These are phyloP conservation scores for Eucalyptus victrix DNA, from an alignment of 345 rosid species.

Conservation along the genomic window DNA sequence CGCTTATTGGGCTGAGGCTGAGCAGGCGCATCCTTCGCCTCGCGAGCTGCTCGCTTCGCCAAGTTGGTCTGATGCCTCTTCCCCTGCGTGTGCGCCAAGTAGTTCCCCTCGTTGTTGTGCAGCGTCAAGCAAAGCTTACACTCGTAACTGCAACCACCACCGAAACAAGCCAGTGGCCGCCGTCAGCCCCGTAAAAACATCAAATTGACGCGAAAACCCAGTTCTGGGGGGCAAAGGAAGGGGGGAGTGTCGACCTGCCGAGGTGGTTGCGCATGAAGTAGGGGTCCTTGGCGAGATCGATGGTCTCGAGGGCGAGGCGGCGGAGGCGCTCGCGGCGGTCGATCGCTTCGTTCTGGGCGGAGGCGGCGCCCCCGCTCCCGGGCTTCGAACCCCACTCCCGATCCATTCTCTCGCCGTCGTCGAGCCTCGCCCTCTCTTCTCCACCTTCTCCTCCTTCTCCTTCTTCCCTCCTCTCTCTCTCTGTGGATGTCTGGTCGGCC, in stretches of 20 bases:
- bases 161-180: neutral
- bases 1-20: conserved; percentile 96
- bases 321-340: conserved; percentile 99
- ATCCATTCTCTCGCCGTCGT: conserved; percentile 33
- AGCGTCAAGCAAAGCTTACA: conserved; percentile 95
- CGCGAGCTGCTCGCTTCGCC: conserved; percentile 96
- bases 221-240: neutral
- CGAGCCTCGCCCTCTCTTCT: neutral
- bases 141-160: conserved; percentile 52
- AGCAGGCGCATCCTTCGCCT: conserved; percentile 85
- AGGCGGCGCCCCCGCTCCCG: conserved; percentile 97
- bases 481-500: neutral
- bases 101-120: conserved; percentile 99
- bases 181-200: neutral
- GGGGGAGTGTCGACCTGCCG: conserved; percentile 41
- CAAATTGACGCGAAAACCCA: neutral
- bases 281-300: conserved; percentile 96
- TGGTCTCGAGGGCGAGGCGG: conserved; percentile 92
- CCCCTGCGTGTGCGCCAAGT: conserved; percentile 95
- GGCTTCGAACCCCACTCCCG: conserved; percentile 99
- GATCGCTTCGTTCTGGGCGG: conserved; percentile 89
- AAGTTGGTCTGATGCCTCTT: conserved; percentile 96
- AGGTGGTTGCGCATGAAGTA: conserved; percentile 99
- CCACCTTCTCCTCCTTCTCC: neutral
- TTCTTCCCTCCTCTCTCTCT: neutral